These are phyloP conservation scores for Aquilaria sinensis DNA, from an alignment of 345 rosid genomes.

Conservation along the genomic window DNA sequence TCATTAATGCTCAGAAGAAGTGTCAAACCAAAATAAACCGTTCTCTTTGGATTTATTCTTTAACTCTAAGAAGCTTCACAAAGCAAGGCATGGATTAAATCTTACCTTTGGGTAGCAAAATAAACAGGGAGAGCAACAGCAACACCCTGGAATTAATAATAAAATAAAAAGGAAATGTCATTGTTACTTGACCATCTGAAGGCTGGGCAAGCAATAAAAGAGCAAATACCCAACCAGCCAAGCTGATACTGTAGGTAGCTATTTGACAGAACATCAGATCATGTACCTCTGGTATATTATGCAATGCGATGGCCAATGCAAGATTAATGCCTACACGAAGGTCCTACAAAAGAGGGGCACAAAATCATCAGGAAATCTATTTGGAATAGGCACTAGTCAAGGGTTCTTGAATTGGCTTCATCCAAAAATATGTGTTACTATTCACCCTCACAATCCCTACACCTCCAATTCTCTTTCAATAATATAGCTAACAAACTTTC, in stretches of 20 bases:
- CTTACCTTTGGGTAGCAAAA: slow-evolving; percentile 95
- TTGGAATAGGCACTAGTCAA: background rate
- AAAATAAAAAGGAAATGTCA: too few relatives aligned
- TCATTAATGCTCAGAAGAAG: background rate
- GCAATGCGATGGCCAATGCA: slow-evolving; percentile 96
- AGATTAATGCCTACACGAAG: slow-evolving; percentile 90
- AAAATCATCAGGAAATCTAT: slow-evolving; percentile 13
- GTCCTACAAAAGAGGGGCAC: slow-evolving; percentile 43
- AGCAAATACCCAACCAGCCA: too few relatives aligned
- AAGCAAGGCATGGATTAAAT: slow-evolving; percentile 6
- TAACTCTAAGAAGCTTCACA: background rate
- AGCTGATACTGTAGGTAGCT: background rate
- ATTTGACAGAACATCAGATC: slow-evolving; percentile 11
- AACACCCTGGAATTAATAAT: slow-evolving; percentile 54
- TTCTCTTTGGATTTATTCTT: too few relatives aligned
- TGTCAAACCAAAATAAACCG: too few relatives aligned
- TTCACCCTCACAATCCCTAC: slow-evolving; percentile 2
- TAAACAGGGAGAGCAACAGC: slow-evolving; percentile 97
- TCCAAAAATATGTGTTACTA: too few relatives aligned
- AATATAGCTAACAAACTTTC: background rate
- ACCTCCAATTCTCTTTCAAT: too few relatives aligned
- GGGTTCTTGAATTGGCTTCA: too few relatives aligned
- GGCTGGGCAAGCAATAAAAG: too few relatives aligned
- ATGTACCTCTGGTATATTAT: slow-evolving; percentile 95
- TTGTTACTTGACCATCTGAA: too few relatives aligned